Conservation (phyloP, 805 yeast species). For the Ogataea philodendri region DNA sequence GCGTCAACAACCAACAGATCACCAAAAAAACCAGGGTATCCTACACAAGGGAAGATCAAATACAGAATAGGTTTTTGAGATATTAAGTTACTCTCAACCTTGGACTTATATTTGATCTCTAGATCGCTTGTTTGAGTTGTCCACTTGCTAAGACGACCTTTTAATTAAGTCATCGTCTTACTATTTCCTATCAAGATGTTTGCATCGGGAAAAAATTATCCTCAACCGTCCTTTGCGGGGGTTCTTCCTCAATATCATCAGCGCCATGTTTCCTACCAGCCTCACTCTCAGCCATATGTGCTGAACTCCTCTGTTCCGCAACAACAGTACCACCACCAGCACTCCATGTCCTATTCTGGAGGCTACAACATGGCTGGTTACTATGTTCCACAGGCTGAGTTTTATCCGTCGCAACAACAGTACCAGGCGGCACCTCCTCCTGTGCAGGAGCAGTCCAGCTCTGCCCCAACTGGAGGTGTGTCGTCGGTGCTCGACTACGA, state of each 20-base stretch:
- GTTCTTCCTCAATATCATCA: constrained; percentile 21
- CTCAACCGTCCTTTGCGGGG: constrained; percentile 13
- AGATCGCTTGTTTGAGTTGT: constrained; percentile 5
- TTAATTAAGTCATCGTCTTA: constrained; percentile 41
- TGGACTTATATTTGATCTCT: neutral
- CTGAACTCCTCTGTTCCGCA: constrained; percentile 12
- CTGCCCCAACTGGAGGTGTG: constrained; percentile 63
- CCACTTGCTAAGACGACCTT: constrained; percentile 35
- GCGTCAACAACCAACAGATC: constrained; percentile 15
- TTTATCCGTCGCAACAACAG: constrained; percentile 13
- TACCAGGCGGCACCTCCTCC: constrained; percentile 9
- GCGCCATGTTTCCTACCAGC: constrained; percentile 24
- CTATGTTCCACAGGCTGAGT: constrained; percentile 14
- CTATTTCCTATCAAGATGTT: constrained; percentile 10
- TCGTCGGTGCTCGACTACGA: constrained; percentile 77
- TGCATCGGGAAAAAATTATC: constrained; percentile 14
- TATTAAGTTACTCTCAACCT: constrained; percentile 26
- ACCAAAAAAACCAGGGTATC: constrained; percentile 10
- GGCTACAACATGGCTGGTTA: constrained; percentile 18
- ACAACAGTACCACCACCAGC: constrained; percentile 22
- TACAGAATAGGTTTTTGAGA: constrained; percentile 16
- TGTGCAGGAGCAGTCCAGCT: constrained; percentile 16
- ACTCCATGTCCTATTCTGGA: constrained; percentile 22
- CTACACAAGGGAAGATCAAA: constrained; percentile 5
- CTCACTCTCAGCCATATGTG: constrained; percentile 17